phyloP scores from a whole-genome alignment of 139 green algal species.

The Dunaliella sp. region DNA sequence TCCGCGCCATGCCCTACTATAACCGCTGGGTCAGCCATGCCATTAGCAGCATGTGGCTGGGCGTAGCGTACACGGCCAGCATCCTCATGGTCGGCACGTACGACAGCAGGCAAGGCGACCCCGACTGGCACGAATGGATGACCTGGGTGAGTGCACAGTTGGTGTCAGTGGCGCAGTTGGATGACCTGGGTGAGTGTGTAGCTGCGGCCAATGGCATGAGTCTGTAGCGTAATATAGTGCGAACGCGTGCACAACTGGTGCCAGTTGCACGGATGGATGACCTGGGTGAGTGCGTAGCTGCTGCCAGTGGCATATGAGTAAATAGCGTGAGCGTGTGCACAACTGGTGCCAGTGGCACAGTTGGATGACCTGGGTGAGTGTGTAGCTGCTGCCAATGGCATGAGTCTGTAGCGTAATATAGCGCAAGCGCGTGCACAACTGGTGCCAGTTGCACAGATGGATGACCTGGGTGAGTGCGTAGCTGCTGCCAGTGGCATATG shows the following conservation, averaged over 20 bases:
- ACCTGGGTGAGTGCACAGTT: neutral
- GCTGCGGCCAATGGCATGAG: too few relatives aligned
- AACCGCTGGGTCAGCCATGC: constrained; percentile 1
- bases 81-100: neutral
- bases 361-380: neutral
- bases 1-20: neutral
- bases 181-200: neutral
- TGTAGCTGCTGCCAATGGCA: too few relatives aligned
- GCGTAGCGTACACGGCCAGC: constrained; percentile 13
- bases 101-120: neutral
- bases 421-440: too few relatives aligned
- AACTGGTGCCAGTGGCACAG: neutral
- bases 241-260: too few relatives aligned
- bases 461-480: too few relatives aligned
- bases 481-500: too few relatives aligned
- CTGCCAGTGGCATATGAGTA: neutral
- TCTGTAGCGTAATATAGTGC: too few relatives aligned
- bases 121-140: neutral
- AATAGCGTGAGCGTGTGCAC: neutral
- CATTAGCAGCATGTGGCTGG: constrained; percentile 13
- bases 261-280: neutral
- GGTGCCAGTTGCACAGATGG: too few relatives aligned
- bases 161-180: neutral
- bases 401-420: too few relatives aligned
- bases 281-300: neutral